A percentile compares a stretch with the other conserved stretches of the same genome.
phyloP scores from a whole-genome alignment of 2,329 filamentous ascomycete species.

The Thielaviopsis ethacetica region DNA sequence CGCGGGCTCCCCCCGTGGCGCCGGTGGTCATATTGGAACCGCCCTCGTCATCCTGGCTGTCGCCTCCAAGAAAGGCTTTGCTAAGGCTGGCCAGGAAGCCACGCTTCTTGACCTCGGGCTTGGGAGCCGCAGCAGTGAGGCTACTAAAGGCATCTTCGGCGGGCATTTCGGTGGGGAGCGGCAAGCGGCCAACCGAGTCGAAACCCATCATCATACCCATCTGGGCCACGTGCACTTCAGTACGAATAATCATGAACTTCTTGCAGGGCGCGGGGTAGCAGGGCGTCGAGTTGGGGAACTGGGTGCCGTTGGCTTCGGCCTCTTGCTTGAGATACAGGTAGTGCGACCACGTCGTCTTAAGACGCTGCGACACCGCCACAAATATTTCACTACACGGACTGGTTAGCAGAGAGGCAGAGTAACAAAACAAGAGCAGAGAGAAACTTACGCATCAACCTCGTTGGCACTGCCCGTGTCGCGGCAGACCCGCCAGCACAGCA shows the following conservation, averaged over 20 bases:
- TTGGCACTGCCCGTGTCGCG: slow-evolving; percentile 53
- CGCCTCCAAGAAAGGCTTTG: slow-evolving; percentile 32
- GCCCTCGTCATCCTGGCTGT: slow-evolving; percentile 7
- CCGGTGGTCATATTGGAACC: slow-evolving; percentile 16
- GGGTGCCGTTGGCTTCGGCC: slow-evolving; percentile 30
- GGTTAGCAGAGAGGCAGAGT: slow-evolving; percentile 14
- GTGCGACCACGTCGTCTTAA: slow-evolving; percentile 61
- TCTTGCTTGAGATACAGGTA: slow-evolving; percentile 59
- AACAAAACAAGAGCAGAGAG: background rate
- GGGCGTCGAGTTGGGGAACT: slow-evolving; percentile 53
- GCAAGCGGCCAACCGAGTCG: slow-evolving; percentile 25
- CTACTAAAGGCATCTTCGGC: slow-evolving; percentile 17
- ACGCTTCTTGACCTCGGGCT: slow-evolving; percentile 35
- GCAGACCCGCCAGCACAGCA: slow-evolving; percentile 79
- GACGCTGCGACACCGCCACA: slow-evolving; percentile 45
- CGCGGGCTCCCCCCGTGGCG: slow-evolving; percentile 15
- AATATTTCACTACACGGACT: slow-evolving; percentile 46
- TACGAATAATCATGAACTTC: slow-evolving; percentile 75
- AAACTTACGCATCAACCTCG: slow-evolving; percentile 49
- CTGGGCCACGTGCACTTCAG: slow-evolving; percentile 40
- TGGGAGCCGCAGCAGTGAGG: slow-evolving; percentile 13
- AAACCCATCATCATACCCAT: slow-evolving; percentile 33
- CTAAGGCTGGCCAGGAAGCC: slow-evolving; percentile 49
- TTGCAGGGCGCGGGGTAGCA: slow-evolving; percentile 73
- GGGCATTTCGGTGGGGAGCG: slow-evolving; percentile 15